phyloP scores from a whole-genome alignment of 768 basidiomycete genomes.

The Lanmaoa rubissima region DNA sequence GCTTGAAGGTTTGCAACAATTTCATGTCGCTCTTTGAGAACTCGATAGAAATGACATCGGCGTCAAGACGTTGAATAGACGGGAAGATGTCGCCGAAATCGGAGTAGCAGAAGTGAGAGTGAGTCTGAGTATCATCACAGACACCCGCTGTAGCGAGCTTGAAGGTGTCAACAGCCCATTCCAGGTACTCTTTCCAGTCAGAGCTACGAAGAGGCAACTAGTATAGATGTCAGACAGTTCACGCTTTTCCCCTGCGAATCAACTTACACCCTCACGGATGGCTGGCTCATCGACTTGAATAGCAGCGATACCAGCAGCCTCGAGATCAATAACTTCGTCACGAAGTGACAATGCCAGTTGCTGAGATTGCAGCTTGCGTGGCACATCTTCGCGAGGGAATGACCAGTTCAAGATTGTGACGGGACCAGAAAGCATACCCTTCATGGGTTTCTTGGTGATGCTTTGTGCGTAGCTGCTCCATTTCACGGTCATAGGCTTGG shows the following conservation, averaged over 20 bases:
- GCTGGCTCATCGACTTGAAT: conserved; percentile 99
- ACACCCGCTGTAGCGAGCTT: conserved; percentile 97
- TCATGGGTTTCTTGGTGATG: conserved; percentile 91
- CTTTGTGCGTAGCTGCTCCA: conserved; percentile 98
- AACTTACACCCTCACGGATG: conserved; percentile 93
- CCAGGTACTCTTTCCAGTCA: conserved; percentile 96
- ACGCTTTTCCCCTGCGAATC: not conserved
- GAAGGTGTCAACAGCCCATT: conserved; percentile 99
- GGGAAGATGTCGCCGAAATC: conserved; percentile 99
- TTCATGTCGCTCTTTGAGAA: conserved; percentile 99
- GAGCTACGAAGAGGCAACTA: conserved; percentile 91
- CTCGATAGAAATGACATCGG: conserved; percentile 98
- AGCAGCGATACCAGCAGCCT: conserved; percentile 93
- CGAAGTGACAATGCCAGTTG: conserved; percentile 97
- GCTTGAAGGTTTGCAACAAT: conserved; percentile 91
- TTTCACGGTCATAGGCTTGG: conserved; percentile 89
- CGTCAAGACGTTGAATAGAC: conserved; percentile 93
- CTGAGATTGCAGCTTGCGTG: conserved; percentile 95
- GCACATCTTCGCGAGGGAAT: conserved; percentile 98
- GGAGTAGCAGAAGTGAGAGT: conserved; percentile 99
- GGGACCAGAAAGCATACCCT: conserved; percentile 98
- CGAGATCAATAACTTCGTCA: conserved; percentile 96
- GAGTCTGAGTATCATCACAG: conserved; percentile 89
- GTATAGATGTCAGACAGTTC: conserved; percentile 1
- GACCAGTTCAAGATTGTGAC: conserved; percentile 99